Base-by-base conservation (phyloP, 495 filamentous ascomycete genomes). In the Penicilliopsis zonata region DNA sequence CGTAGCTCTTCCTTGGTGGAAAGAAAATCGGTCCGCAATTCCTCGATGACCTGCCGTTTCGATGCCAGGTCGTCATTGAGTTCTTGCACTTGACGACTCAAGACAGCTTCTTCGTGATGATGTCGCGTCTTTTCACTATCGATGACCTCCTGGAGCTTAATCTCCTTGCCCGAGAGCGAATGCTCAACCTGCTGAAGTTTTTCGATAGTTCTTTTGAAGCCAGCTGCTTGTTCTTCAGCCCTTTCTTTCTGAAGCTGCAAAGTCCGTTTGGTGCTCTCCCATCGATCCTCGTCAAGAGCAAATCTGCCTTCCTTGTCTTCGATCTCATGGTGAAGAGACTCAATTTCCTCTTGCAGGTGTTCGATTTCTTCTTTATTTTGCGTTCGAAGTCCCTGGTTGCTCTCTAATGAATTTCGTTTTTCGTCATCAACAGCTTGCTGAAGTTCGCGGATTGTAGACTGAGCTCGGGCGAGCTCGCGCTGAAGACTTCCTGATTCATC, bases 161-260 rank as follows among this genome's bases (percentile, higher is more conserved):
- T 59, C 37, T 82, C 78, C 40, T 74, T 77, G 33, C 67, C 66
- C 18, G 78, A 75, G 17, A 80, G 52, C 10, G 63, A 70, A n/a
- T 76, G 70, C 42, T 83, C 76, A 18, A 67, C 55, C 37, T 72
- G 55, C 30, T 80, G 78, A n/a, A 88, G 58, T 41, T 70, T 74
- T 34, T 82, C 72, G 36, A 86, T 76, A 1, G 78, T 80, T 29
- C 70, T 65, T 50, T 85, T 76, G 18, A 83, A 71, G n/a, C 76
- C 74, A 12, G 63, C 56, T 8, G 75, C 76, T 31, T 78, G 71
- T 34, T 80, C 76, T 43, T 83, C 77, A 2, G 78, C 73, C 40
- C 67, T 68, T 32, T 78, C 70, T 31, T 72, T 72, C 38, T 82
- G 74, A 4, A 73, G 59, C 36, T 82, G 69, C 8, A 88, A 55